Conservation (phyloP, 805 yeast genomes). For the Brettanomyces sp. region DNA sequence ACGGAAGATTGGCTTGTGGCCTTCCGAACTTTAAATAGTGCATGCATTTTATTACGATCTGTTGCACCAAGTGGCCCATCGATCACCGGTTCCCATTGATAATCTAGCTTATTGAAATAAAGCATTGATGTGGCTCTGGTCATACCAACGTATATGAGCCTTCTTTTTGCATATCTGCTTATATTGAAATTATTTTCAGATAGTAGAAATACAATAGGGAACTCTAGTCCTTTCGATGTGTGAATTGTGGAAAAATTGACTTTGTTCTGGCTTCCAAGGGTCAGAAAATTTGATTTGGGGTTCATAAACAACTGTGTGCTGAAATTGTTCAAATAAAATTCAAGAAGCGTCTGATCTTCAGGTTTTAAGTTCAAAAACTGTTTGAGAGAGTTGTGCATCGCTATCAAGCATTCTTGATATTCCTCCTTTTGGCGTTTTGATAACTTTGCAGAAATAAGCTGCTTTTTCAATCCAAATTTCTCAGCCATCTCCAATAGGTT, state of each 20-base stretch:
- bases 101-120: constrained; percentile 24
- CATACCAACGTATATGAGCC: constrained; percentile 53
- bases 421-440: constrained; percentile 5
- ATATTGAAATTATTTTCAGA: constrained; percentile 14
- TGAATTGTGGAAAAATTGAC: constrained; percentile 62
- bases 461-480: constrained; percentile 27
- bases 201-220: constrained; percentile 54
- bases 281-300: constrained; percentile 15
- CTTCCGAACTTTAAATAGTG: too few species aligned
- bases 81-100: constrained; percentile 12
- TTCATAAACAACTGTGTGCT: constrained; percentile 5
- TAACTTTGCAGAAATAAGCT: constrained; percentile 9
- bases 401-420: constrained; percentile 24
- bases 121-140: constrained; percentile 50
- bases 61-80: constrained; percentile 7
- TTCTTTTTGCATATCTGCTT: constrained; percentile 22
- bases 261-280: constrained; percentile 19
- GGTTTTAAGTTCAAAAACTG: constrained; percentile 15
- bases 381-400: constrained; percentile 27
- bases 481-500: constrained; percentile 25
- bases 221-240: constrained; percentile 67
- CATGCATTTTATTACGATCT: too few species aligned
- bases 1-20: not conserved
- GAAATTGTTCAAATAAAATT: constrained; percentile 32
- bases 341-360: constrained; percentile 23